These are phyloP conservation scores for Ophiorrhiza pumila DNA, from an alignment of 257 asterid species.

Conservation along the genomic window DNA sequence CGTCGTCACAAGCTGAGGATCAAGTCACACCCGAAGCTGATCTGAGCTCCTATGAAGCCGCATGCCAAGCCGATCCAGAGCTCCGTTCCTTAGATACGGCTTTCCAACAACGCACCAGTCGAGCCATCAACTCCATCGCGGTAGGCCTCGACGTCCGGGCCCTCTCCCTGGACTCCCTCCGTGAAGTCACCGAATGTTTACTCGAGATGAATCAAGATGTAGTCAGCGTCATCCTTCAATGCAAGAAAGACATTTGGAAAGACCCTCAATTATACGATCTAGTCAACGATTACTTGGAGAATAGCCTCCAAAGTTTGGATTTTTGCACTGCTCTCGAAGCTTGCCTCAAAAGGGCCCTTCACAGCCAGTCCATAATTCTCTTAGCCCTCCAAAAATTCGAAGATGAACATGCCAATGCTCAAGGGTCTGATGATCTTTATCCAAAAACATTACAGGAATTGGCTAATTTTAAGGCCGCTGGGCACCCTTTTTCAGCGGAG, in stretches of 20 bases:
- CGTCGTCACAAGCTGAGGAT: background rate
- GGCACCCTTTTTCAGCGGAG: constrained; percentile 69
- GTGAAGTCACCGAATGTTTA: constrained; percentile 62
- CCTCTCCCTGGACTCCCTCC: constrained; percentile 76
- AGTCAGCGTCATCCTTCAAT: constrained; percentile 54
- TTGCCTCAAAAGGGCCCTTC: constrained; percentile 61
- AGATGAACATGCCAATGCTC: constrained; percentile 35
- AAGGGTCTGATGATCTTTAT: constrained; percentile 24
- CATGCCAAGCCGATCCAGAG: constrained; percentile 76
- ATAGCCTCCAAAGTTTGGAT: constrained; percentile 68
- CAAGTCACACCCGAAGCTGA: constrained; percentile 41
- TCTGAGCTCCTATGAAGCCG: constrained; percentile 74
- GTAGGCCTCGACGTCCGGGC: constrained; percentile 60
- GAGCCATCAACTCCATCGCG: constrained; percentile 77
- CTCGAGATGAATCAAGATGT: constrained; percentile 79
- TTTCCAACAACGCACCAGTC: constrained; percentile 62
- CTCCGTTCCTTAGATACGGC: constrained; percentile 59
- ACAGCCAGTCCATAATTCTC: constrained; percentile 57
- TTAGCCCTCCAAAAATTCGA: constrained; percentile 54
- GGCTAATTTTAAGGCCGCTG: constrained; percentile 49
- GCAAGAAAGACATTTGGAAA: constrained; percentile 71
- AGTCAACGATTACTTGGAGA: constrained; percentile 79
- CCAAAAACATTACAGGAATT: constrained; percentile 62
- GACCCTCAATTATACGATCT: constrained; percentile 57
- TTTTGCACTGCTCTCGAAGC: constrained; percentile 73